phyloP scores from a whole-genome alignment of 2,329 filamentous ascomycete species.

The Alternaria sp. region DNA sequence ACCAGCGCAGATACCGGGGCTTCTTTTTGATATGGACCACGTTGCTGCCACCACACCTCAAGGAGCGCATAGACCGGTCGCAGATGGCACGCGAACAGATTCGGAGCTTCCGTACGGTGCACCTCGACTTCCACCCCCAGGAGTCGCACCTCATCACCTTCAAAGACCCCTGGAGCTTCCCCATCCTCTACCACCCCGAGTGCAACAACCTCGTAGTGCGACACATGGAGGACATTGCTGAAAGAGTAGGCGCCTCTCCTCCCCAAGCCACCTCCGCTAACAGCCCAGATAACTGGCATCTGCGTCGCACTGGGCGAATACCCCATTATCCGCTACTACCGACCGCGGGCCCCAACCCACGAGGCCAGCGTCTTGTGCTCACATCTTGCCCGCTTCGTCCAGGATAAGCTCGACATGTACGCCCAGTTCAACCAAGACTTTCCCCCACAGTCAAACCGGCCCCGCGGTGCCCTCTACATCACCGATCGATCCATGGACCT shows the following conservation, averaged over 20 bases:
- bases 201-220: conserved; percentile 85
- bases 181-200: conserved; percentile 86
- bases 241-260: conserved; percentile 71
- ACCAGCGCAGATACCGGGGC: conserved; percentile 80
- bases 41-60: conserved; percentile 73
- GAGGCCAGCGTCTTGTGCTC: conserved; percentile 88
- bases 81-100: conserved; percentile 76
- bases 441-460: conserved; percentile 79
- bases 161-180: conserved; percentile 94
- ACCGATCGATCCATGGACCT: conserved; percentile 94
- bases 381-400: conserved; percentile 89
- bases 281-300: conserved; percentile 76
- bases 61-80: conserved; percentile 78
- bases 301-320: conserved; percentile 95
- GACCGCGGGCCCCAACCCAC: conserved; percentile 76
- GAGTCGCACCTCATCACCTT: conserved; percentile 94
- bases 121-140: conserved; percentile 87
- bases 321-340: conserved; percentile 91
- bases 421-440: conserved; percentile 85
- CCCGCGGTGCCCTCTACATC: conserved; percentile 83
- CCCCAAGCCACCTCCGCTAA: conserved; percentile 4
- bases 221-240: conserved; percentile 85
- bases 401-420: conserved; percentile 90
- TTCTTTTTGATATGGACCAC: conserved; percentile 87
- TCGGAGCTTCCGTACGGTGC: conserved; percentile 81